Evolutionary conservation across 73 alveolate species (phyloP), one percentile per base, ranked within the genome.

Genomic region (Blepharisma stoltei): DNA sequence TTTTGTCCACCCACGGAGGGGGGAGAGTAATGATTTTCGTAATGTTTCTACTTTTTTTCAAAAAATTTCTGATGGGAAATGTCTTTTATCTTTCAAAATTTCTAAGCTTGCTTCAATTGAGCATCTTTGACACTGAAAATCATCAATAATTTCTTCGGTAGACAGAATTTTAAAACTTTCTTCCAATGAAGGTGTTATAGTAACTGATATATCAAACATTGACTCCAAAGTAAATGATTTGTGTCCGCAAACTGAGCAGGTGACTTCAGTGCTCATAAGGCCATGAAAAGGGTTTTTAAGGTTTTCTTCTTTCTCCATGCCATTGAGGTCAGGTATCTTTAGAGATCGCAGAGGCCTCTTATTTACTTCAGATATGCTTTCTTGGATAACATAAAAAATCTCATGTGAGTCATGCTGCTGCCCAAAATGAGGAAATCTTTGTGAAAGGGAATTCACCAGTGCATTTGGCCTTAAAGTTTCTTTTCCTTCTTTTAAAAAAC

Each of bases 381-480:
- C 73, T 8, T 25, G 37, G 37, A 60, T 60, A 14, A 60, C 73
- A 38, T 60, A 60, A 60, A 60, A 60, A 20, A 60, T 60, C 46
- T 60, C 73, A 25, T 60, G 73, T 0, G 73, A 60, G 46, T 60
- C 73, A 38, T 60, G 73, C 23, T 60, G 73, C 23, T 60, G 48
- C 2, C 73, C 73, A 47, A 60, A 60, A 5, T 18, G 23, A 20
- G 73, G 73, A 38, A 60, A 60, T 25, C 4, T 60, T 20, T 60
- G 14, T 60, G 73, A 60, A 14, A 60, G 46, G 46, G 73, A n/a
- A 2, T n/a, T 9, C 18, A 60, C 23, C 18, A 60, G 45, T 14
- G 2, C 45, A 9, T 60, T 38, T 14, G 73, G 73, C 5, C 46
- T 60, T 32, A 32, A 32, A 14, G 37, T 14, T n/a, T 14, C 46